phyloP scores from a whole-genome alignment of 768 basidiomycete genomes.

The Xerocomus potaroensis region DNA sequence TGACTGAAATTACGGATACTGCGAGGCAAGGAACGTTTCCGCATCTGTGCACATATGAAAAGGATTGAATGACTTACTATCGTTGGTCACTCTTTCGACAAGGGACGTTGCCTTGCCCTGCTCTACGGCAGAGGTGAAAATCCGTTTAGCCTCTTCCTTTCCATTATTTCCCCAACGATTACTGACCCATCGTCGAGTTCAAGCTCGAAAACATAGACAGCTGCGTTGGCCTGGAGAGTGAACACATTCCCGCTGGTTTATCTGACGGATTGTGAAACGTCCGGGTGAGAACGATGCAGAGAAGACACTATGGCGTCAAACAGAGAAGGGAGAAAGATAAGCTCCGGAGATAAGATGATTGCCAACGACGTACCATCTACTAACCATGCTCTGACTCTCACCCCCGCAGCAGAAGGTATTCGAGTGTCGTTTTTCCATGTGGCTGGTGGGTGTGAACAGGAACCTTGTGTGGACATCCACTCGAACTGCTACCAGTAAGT shows the following conservation, averaged over 20 bases:
- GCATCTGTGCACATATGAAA: neutral
- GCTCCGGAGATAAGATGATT: neutral
- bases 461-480: no score
- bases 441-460: constrained; percentile 10
- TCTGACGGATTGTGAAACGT: constrained; percentile 37
- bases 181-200: constrained; percentile 39
- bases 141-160: constrained; percentile 40
- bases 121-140: constrained; percentile 38
- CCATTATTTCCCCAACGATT: constrained; percentile 46
- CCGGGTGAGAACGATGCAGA: constrained; percentile 38
- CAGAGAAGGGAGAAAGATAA: neutral
- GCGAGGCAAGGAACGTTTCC: neutral
- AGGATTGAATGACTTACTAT: constrained; percentile 35
- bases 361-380: constrained; percentile 36
- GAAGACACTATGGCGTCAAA: constrained; percentile 36
- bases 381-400: constrained; percentile 37
- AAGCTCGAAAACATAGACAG: constrained; percentile 53
- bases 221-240: constrained; percentile 52
- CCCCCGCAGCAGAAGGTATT: constrained; percentile 39
- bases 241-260: constrained; percentile 44
- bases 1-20: constrained; percentile 61
- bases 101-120: constrained; percentile 46
- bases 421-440: constrained; percentile 16
- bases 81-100: constrained; percentile 47
- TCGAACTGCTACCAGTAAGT: no score